Evolutionary conservation across 1,139 yeast genomes (phyloP).

Genomic region (Candida buenavistaensis): DNA sequence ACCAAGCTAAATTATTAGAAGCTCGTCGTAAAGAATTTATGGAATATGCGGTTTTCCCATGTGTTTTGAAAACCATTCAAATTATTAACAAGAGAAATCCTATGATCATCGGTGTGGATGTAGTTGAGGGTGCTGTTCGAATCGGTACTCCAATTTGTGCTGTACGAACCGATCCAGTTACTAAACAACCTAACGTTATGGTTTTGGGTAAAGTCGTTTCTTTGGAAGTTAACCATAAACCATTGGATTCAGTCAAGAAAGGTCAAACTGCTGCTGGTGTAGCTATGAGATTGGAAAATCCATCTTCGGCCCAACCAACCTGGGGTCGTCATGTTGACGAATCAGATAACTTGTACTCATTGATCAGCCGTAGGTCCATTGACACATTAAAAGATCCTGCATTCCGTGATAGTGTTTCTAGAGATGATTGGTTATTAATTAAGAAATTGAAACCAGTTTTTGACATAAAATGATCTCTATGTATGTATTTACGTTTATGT

Average conservation of each 20-base stretch:
- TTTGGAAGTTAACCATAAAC: conserved; percentile 91
- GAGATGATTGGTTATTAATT: conserved; percentile 93
- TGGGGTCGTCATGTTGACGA: conserved; percentile 99
- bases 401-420: conserved; percentile 87
- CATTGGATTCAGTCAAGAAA: conserved; percentile 77
- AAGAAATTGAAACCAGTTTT: conserved; percentile 86
- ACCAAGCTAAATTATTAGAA: conserved; percentile 85
- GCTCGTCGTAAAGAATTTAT: conserved; percentile 86
- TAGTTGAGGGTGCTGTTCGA: conserved; percentile 83
- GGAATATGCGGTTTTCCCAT: conserved; percentile 91
- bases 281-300: conserved; percentile 95
- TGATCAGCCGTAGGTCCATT: conserved; percentile 83
- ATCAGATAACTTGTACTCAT: conserved; percentile 82
- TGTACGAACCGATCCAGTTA: conserved; percentile 83
- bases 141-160: conserved; percentile 96
- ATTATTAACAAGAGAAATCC: conserved; percentile 98
- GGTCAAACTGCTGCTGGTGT: conserved; percentile 98
- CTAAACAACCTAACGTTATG: conserved; percentile 72
- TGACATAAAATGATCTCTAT: conserved; percentile 54
- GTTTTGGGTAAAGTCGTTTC: conserved; percentile 84
- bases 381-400: conserved; percentile 99
- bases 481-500: neutral
- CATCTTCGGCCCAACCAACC: conserved; percentile 88
- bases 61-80: conserved; percentile 91
- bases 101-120: conserved; percentile 98